phyloP scores from a whole-genome alignment of 2,329 filamentous ascomycete genomes.

The Pseudogymnoascus sp. region DNA sequence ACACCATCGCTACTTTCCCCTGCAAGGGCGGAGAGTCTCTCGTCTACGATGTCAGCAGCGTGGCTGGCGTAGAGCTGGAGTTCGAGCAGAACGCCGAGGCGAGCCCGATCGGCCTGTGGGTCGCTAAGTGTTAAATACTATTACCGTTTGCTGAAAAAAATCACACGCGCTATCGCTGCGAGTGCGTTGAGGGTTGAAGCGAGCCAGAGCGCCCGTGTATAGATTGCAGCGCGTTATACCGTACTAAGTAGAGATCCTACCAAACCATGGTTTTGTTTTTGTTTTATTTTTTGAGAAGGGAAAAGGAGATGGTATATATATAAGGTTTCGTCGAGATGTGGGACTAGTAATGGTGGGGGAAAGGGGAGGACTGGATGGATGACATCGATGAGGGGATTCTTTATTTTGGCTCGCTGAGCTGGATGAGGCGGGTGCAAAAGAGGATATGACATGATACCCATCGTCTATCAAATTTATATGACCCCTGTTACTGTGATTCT shows the following conservation, averaged over 20 bases:
- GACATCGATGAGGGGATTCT: not conserved
- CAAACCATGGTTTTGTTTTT: not conserved
- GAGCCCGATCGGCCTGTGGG: conserved; percentile 21
- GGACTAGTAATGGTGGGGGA: not conserved
- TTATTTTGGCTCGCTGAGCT: not conserved
- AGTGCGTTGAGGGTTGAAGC: not conserved
- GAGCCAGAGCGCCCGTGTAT: not conserved
- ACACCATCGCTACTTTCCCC: conserved; percentile 21
- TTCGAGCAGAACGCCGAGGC: conserved; percentile 21
- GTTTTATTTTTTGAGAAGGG: not conserved
- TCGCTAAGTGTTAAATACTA: conserved; percentile 6
- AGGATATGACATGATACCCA: not conserved
- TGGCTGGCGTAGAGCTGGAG: conserved; percentile 19
- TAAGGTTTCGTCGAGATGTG: not conserved
- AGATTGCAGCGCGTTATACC: not conserved
- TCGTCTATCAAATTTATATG: not conserved
- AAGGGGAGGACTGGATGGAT: not conserved
- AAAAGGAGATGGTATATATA: not conserved
- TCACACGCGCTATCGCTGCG: not conserved
- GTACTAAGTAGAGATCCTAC: not conserved
- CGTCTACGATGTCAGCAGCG: conserved; percentile 16
- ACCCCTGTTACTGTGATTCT: not conserved
- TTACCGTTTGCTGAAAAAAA: not conserved
- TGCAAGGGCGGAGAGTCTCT: conserved; percentile 18
- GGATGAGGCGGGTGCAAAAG: not conserved